Evolutionary conservation across 2,329 filamentous ascomycete genomes (phyloP), one percentile per base, ranked within the genome.

Genomic region (Diaporthe nobilis): DNA sequence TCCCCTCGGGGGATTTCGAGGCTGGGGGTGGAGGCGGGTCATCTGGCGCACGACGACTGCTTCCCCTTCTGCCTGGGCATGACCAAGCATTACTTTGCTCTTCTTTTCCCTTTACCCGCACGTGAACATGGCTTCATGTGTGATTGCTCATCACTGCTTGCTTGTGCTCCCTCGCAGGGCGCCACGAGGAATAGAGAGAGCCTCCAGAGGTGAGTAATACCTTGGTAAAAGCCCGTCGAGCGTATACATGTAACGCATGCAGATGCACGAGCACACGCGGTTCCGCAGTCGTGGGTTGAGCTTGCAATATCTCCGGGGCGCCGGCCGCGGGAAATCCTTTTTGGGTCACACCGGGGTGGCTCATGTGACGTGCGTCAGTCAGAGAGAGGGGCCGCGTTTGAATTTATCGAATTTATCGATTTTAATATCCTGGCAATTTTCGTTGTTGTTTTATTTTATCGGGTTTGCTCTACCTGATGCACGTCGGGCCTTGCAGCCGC

Each of bases 351-450:
- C 72, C 72, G 51, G 51, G 61, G 51, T 44, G 34, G 39, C 53
- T 47, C 42, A 44, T 60, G n/a, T 68, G 72, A 55, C 49, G 28
- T 58, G 72, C 61, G 44, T 53, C 20, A 31, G 17, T 25, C n/a
- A 55, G 39, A 28, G 34, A 55, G 39, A 28, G 34, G 10, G 20
- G n/a, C 7, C 44, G 47, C 1, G 39, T 15, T 20, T n/a, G 37
- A 53, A 49, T 68, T 73, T 73, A 65, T 44, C 71, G 47, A 60
- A 42, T 74, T 74, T 58, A 71, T 51, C 44, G 57, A 49, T 58
- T 20, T 31, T 31, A 20, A 31, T 31, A 31, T 31, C 13, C 15
- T 55, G 25, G 4, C n/a, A 28, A 3, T 15, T 55, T 10, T 10
- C 28, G 8, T 15, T 1, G 4, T 58, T 28, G 15, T 49, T 28